phyloP scores from a whole-genome alignment of 495 filamentous ascomycete species.

The Hypoxylon fuscum region DNA sequence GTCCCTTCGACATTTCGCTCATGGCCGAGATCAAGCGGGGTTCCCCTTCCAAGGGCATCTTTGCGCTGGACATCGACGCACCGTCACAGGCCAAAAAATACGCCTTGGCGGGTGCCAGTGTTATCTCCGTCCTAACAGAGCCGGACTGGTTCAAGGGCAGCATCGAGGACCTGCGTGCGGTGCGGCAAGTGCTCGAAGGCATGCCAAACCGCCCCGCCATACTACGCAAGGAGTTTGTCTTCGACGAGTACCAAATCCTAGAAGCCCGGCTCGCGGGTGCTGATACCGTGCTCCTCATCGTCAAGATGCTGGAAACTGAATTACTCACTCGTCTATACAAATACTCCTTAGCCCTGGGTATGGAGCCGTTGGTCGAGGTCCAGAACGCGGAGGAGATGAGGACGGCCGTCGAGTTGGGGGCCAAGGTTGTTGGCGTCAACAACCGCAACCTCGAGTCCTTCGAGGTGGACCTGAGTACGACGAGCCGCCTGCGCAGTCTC shows the following conservation, averaged over 20 bases:
- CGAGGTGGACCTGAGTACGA: conserved; percentile 95
- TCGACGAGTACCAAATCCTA: conserved; percentile 97
- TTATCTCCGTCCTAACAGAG: conserved; percentile 97
- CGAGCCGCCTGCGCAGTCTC: conserved; percentile 85
- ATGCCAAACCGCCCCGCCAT: conserved; percentile 93
- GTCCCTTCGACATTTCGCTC: conserved; percentile 81
- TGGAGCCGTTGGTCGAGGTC: conserved; percentile 98
- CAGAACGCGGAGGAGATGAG: conserved; percentile 94
- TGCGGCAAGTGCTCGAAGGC: conserved; percentile 85
- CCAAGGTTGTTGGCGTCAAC: conserved; percentile 97
- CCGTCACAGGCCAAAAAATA: conserved; percentile 91
- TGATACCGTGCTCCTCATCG: conserved; percentile 94
- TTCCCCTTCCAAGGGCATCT: conserved; percentile 95
- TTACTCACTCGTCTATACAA: conserved; percentile 82
- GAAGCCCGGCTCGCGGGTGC: conserved; percentile 94
- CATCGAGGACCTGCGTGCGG: conserved; percentile 90
- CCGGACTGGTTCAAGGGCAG: conserved; percentile 99
- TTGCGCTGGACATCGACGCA: conserved; percentile 85
- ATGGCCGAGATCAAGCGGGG: conserved; percentile 98
- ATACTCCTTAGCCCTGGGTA: conserved; percentile 89
- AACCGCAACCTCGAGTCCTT: conserved; percentile 96
- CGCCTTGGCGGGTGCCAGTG: conserved; percentile 91
- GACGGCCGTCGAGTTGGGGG: conserved; percentile 82
- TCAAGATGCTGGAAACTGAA: conserved; percentile 91
- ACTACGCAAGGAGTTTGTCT: conserved; percentile 95